Base-by-base conservation (phyloP, 2,329 filamentous ascomycete species). In the Pseudocercospora pini-densiflorae region DNA sequence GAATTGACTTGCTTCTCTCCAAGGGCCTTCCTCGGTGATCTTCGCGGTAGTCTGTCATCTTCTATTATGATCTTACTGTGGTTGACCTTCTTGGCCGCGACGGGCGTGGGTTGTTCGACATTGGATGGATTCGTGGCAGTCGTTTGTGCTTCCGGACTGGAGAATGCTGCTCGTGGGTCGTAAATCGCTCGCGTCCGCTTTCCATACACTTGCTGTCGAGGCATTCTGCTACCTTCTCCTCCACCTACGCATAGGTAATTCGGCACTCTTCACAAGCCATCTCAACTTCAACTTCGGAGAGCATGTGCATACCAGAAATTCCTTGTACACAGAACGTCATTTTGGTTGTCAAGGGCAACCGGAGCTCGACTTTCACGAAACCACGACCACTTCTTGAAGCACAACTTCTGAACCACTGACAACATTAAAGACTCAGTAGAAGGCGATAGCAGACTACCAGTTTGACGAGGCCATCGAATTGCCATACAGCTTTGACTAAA, bases 101-200 rank as follows among this genome's bases (percentile, higher is more conserved):
- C 51, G 16, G 58, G 61, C 27, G 51, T 60, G 24, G 12, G 36
- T 33, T 60, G 64, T 12, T 65, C 45, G 55, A 21, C 53, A 19
- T 43, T 64, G 61, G 51, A 55, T 23, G 58, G 57, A 36, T 68
- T 68, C 31, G 63, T 53, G 36, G 24, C 23, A 27, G 43, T 43
- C 9, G 47, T 51, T 58, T 58, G 55, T 2, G 29, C 31, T 23
- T 73, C 66, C 9, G 74, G 74, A 62, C 74, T 76, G 36, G 69
- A 71, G 47, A 74, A 63, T 10, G 65, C 69, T 36, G 70, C 63
- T 29, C 59, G 61, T 31, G 72, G 61, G 53, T 72, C 72, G 66
- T 72, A 74, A 10, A 71, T 61, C n/a, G 73, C 71, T 66, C 72
- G 70, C 24, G 76, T 71, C n/a, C 77, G 76, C 70, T 79, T 80